Conservation (phyloP, 768 basidiomycete genomes). For the Clitopilus passeckerianus region DNA sequence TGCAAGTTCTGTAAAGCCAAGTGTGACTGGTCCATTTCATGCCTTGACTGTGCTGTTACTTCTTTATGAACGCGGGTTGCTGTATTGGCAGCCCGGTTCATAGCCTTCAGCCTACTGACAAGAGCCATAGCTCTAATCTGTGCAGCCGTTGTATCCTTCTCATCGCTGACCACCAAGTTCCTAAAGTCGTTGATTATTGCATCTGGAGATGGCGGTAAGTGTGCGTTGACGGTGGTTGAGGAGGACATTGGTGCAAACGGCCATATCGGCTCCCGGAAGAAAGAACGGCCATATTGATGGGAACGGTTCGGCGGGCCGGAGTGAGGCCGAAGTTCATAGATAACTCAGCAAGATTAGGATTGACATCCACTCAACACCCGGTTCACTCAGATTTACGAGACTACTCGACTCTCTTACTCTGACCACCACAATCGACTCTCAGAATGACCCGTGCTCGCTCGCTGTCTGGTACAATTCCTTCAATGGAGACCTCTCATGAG, state of each 20-base stretch:
- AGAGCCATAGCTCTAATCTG: constrained; percentile 71
- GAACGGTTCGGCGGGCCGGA: constrained; percentile 7
- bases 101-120: constrained; percentile 72
- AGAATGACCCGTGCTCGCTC: constrained; percentile 46
- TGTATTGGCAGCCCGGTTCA: constrained; percentile 71
- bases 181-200: constrained; percentile 57
- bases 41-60: constrained; percentile 70
- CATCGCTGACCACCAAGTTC: constrained; percentile 50
- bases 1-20: constrained; percentile 82
- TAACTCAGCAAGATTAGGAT: constrained; percentile 10
- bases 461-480: constrained; percentile 82
- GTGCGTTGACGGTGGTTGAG: constrained; percentile 19
- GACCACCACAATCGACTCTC: constrained; percentile 11
- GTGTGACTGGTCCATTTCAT: constrained; percentile 88
- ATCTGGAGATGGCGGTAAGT: constrained; percentile 33
- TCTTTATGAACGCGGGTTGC: constrained; percentile 66
- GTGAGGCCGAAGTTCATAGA: constrained; percentile 7
- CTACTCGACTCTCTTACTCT: constrained; percentile 11
- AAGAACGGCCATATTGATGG: not conserved
- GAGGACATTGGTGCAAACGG: constrained; percentile 18
- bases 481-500: constrained; percentile 73
- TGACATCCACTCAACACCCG: constrained; percentile 6
- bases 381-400: not conserved
- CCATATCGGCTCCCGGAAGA: not conserved
- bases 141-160: constrained; percentile 43